Percentiles rank a stretch among this genome's conserved stretches.
phyloP scores from a whole-genome alignment of 768 basidiomycete species.

The Mycena polygramma region DNA sequence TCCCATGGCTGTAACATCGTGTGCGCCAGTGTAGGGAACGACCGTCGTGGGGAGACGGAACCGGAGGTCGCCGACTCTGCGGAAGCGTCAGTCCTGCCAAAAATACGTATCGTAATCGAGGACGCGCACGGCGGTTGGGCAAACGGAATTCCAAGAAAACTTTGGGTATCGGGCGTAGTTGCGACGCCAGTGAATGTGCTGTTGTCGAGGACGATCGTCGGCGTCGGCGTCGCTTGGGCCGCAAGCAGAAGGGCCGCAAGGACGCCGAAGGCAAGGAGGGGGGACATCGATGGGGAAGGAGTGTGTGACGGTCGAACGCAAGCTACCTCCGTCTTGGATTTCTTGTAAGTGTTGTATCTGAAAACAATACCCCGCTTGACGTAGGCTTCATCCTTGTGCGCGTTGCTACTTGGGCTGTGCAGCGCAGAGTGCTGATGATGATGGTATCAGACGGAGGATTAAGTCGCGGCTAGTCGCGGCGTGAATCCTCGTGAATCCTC shows the following conservation, averaged over 20 bases:
- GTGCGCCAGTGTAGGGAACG: conserved; percentile 52
- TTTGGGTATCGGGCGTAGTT: conserved; percentile 1
- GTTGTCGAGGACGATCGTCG: conserved; percentile 20
- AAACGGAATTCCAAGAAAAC: conserved; percentile 28
- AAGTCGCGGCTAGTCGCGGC: too few relatives aligned
- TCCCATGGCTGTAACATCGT: conserved; percentile 56
- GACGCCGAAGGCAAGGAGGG: background rate
- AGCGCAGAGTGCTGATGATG: too few relatives aligned
- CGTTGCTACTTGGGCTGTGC: too few relatives aligned
- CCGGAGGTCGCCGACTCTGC: conserved; percentile 36
- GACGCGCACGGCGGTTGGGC: conserved; percentile 21
- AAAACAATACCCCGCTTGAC: too few relatives aligned
- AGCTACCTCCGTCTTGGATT: too few relatives aligned
- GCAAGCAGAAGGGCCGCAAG: background rate
- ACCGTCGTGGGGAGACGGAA: conserved; percentile 52
- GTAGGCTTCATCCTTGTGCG: too few relatives aligned
- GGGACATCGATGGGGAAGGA: background rate
- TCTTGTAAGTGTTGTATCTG: too few relatives aligned
- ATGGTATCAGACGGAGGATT: too few relatives aligned
- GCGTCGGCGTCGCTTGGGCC: background rate
- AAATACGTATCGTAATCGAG: background rate
- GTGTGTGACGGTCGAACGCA: background rate
- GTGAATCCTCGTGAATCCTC: too few relatives aligned
- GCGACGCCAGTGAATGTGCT: conserved; percentile 12
- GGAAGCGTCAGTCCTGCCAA: background rate